Evolutionary conservation across 2,329 filamentous ascomycete species (phyloP), one percentile per base, ranked within the genome.

Genomic region (Aureobasidium namibiae): DNA sequence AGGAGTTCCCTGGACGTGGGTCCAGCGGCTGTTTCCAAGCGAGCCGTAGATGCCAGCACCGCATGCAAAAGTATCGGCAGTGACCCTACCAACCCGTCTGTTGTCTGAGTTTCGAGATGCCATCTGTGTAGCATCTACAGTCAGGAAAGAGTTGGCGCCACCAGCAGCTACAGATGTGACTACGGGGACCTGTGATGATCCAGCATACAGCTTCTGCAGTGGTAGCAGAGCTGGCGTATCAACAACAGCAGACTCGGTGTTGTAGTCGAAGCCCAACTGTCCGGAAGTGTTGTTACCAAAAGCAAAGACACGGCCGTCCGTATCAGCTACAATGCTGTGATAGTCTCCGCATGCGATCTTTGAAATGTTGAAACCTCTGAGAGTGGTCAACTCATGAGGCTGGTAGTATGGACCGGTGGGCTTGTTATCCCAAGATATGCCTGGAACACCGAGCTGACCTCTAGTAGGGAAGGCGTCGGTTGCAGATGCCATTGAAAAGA

Each of bases 251-350:
- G 82, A 76, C 29, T 86, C 82, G 0, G 81, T 70, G 50, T 84
- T 84, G 56, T 82, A 83, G 53, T 90, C 84, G 66, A 92, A 85
- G n/a, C 92, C 92, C 3, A 97, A 80, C 72, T 97, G 94, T n/a
- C 94, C 94, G 44, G 84, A 82, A 0, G 86, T 85, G 74, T 97
- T 97, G 72, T 97, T 92, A 38, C 94, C 94, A 74, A 95, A 97
- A 7, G 85, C 80, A 72, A 94, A 96, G 16, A 94, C 81, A 16
- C 85, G 83, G 16, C 92, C 92, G 56, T 87, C 79, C 61, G 82
- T 82, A 68, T 92, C 89, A 16, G 91, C 79, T 0, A 85, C 88
- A 1, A 95, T 75, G 4, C 90, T 95, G 74, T 99, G 94, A 65
- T 86, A 85, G 69, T 96, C 91, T 24, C 94, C 94, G 1, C 90